phyloP scores from a whole-genome alignment of 495 filamentous ascomycete species.

The Staphylotrichum longicolle region DNA sequence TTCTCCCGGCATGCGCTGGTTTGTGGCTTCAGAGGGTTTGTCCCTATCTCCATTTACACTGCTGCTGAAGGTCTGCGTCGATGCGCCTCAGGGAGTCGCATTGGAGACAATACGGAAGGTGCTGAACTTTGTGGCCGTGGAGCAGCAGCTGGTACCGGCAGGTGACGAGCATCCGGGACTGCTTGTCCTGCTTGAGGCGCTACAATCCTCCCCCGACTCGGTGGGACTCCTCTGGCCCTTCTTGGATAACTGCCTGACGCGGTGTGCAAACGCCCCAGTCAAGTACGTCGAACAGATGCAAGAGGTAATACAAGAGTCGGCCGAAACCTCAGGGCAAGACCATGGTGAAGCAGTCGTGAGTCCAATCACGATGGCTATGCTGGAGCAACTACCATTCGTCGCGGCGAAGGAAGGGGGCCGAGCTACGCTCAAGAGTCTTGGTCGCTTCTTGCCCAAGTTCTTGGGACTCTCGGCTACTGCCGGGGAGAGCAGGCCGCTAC shows the following conservation, averaged over 20 bases:
- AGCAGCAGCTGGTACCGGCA: constrained; percentile 49
- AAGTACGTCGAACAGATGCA: constrained; percentile 65
- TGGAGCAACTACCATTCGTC: constrained; percentile 76
- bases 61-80: constrained; percentile 54
- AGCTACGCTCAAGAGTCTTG: constrained; percentile 41
- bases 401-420: constrained; percentile 46
- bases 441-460: constrained; percentile 59
- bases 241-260: constrained; percentile 73
- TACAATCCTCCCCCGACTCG: constrained; percentile 31
- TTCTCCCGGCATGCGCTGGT: constrained; percentile 83
- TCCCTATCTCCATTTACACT: constrained; percentile 63
- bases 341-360: constrained; percentile 29
- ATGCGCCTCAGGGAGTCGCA: constrained; percentile 43
- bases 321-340: constrained; percentile 16
- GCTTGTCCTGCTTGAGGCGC: constrained; percentile 51
- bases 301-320: constrained; percentile 33
- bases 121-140: constrained; percentile 49
- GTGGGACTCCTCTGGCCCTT: constrained; percentile 54
- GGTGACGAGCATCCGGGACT: constrained; percentile 46
- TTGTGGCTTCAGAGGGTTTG: constrained; percentile 49
- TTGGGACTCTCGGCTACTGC: constrained; percentile 43
- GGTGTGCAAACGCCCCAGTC: constrained; percentile 66
- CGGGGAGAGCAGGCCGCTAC: constrained; percentile 43
- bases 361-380: constrained; percentile 59
- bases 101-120: constrained; percentile 45